These are phyloP conservation scores for Colletotrichum gigasporum DNA, from an alignment of 2,329 filamentous ascomycete species.

Conservation along the genomic window DNA sequence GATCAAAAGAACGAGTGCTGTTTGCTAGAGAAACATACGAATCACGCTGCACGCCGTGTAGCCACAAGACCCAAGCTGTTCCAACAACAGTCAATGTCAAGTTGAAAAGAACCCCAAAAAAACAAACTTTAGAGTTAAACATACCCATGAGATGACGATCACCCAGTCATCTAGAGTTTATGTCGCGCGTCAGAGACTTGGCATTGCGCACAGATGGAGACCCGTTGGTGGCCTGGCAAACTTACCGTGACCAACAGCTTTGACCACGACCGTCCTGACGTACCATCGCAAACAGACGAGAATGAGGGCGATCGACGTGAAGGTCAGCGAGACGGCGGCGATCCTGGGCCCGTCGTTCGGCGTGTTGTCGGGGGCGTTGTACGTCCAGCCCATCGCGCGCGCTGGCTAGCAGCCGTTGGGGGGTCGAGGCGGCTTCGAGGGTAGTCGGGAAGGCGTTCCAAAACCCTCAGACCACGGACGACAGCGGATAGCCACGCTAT, in stretches of 20 bases:
- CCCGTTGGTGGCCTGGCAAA: too few species aligned
- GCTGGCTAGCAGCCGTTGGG: too few species aligned
- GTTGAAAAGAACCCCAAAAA: background rate
- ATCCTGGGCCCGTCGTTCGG: conserved; percentile 46
- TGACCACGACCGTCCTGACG: conserved; percentile 44
- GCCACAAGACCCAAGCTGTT: conserved; percentile 42
- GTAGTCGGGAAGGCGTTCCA: background rate
- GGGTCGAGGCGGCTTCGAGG: background rate
- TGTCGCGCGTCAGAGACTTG: conserved; percentile 14
- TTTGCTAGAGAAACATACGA: conserved; percentile 39
- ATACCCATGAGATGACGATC: conserved; percentile 40
- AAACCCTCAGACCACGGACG: background rate
- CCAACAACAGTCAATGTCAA: background rate
- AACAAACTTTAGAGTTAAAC: conserved; percentile 10
- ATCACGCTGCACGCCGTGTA: conserved; percentile 46
- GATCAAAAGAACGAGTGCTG: background rate
- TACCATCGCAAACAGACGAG: conserved; percentile 44
- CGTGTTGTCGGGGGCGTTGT: conserved; percentile 43
- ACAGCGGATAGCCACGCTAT: background rate
- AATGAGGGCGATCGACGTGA: conserved; percentile 43
- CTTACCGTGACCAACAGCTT: conserved; percentile 40
- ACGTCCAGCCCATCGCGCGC: conserved; percentile 50
- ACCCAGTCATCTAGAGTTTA: conserved; percentile 30
- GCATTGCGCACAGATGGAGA: conserved; percentile 41
- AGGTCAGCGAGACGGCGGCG: conserved; percentile 38